phyloP scores from a whole-genome alignment of 768 basidiomycete species.

The Trametes meyenii region DNA sequence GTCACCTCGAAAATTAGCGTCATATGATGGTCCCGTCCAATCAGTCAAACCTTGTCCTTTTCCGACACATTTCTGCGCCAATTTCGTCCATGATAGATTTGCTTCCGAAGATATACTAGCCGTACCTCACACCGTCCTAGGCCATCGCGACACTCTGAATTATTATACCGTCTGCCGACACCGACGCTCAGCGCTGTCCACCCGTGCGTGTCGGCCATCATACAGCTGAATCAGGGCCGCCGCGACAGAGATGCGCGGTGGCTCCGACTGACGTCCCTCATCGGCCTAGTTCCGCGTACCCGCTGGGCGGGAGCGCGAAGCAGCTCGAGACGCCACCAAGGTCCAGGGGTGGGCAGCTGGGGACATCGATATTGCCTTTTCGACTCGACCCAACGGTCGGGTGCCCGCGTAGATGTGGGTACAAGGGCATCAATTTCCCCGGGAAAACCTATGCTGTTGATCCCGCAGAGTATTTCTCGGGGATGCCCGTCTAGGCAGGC shows the following conservation, averaged over 20 bases:
- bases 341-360: neutral
- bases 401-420: neutral
- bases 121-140: constrained; percentile 7
- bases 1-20: constrained; percentile 8
- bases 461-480: neutral
- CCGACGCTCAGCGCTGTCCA: no score
- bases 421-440: neutral
- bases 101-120: constrained; percentile 17
- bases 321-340: constrained; percentile 4
- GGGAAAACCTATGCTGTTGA: neutral
- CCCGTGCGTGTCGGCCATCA: constrained; percentile 8
- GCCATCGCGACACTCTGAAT: neutral
- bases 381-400: neutral
- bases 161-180: neutral
- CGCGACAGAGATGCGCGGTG: neutral
- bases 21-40: constrained; percentile 17
- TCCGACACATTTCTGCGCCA: constrained; percentile 1
- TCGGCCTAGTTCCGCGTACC: constrained; percentile 1
- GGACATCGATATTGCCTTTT: constrained; percentile 1
- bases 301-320: neutral
- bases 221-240: constrained; percentile 15
- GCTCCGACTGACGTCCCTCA: neutral
- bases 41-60: constrained; percentile 11
- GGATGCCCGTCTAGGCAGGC: constrained; percentile 3
- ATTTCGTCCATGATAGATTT: neutral